Base-by-base conservation (phyloP, 345 rosid species). In the Ailanthus altissimus region DNA sequence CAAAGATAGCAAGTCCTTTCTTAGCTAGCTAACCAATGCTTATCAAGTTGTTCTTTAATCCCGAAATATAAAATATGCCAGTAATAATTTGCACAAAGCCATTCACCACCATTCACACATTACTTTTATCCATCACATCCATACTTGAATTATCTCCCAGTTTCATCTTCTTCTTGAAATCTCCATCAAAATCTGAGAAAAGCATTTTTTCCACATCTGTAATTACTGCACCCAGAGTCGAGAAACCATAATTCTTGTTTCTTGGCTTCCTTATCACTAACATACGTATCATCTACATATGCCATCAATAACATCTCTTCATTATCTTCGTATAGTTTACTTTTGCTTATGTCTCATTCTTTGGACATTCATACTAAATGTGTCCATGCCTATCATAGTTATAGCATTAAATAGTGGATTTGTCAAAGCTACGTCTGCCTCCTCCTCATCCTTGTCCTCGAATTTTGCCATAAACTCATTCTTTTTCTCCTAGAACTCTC, bases 1-100 rank as follows among this genome's bases (percentile, higher is more conserved):
- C 0, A 1, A 51, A 9, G 10, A 76, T 67, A 18, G 45, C 38
- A 26, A 53, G 20, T 8, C 74, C 58, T 10, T 67, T 67, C 4
- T 76, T 67, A 11, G n/a, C 45, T 46, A 67, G 23, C 15, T 76
- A 42, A 0, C 65, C 14, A 38, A 40, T 38, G 16, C 49, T 65
- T 2, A 38, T 21, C 56, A 50, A 50, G 18, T 12, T 50, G 18
- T 50, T 50, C 20, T 14, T 50, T 12, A 50, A 50, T 14, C 1
- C 64, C 1, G 51, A 73, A 0, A 76, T 42, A 76, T 74, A 74
- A 56, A 74, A 61, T 10, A 42, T 70, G 0, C 38, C 43, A 42
- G 13, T 25, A 12, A 74, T 67, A 8, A 36, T 62, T 47, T 74
- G 18, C 5, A 32, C 21, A 8, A 43, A 20, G 2, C 54, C 54